phyloP scores from a whole-genome alignment of 805 yeast genomes.

The Kazachstania kunashirensis region DNA sequence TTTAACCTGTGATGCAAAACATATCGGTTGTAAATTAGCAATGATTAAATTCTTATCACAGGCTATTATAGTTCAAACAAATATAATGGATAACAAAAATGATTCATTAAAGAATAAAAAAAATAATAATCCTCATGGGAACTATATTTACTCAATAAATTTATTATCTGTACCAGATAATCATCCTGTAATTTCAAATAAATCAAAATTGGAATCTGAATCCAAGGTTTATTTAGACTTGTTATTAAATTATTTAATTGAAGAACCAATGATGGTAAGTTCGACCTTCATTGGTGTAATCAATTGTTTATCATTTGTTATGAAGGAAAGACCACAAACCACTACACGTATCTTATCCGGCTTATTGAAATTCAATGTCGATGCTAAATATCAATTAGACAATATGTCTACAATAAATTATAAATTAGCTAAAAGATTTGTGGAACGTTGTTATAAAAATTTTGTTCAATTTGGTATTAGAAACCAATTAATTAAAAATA shows the following conservation, averaged over 20 bases:
- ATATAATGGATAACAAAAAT: conserved; percentile 14
- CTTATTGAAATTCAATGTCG: conserved; percentile 52
- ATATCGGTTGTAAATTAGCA: conserved; percentile 54
- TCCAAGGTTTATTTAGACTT: conserved; percentile 60
- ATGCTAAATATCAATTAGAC: conserved; percentile 43
- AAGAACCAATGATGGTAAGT: conserved; percentile 45
- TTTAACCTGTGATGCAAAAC: conserved; percentile 31
- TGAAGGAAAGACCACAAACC: conserved; percentile 57
- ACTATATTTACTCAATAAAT: conserved; percentile 26
- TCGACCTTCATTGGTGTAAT: conserved; percentile 59
- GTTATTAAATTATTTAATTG: conserved; percentile 45
- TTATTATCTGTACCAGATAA: conserved; percentile 40
- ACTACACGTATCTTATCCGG: conserved; percentile 46
- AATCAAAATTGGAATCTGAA: conserved; percentile 52
- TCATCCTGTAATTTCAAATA: conserved; percentile 55
- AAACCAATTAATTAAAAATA: conserved; percentile 26
- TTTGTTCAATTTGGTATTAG: conserved; percentile 34
- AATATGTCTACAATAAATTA: conserved; percentile 30
- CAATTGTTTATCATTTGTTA: conserved; percentile 51
- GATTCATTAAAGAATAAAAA: not conserved
- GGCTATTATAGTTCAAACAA: conserved; percentile 44
- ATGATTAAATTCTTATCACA: conserved; percentile 63
- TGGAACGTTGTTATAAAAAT: conserved; percentile 49
- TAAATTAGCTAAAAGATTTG: conserved; percentile 51
- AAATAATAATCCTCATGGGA: not conserved